Conservation (phyloP, 768 basidiomycete species). For the Tricholoma sp. region DNA sequence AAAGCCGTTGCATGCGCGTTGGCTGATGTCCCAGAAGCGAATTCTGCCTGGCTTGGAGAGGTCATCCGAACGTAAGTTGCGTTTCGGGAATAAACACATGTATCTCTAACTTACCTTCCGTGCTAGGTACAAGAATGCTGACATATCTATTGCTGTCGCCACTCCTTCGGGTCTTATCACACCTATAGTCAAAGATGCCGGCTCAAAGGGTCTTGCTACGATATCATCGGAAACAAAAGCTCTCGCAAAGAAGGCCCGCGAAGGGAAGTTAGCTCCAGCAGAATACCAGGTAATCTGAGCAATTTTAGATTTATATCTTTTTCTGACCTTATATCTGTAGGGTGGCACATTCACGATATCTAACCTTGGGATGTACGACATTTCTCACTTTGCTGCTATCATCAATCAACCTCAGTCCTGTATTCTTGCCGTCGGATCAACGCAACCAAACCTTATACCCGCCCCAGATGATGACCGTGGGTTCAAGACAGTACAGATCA, state of each 20-base stretch:
- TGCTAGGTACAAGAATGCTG: constrained; percentile 87
- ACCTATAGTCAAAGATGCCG: constrained; percentile 92
- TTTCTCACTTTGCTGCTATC: constrained; percentile 96
- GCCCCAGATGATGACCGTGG: constrained; percentile 89
- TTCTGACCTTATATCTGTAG: constrained; percentile 29
- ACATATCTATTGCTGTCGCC: constrained; percentile 95
- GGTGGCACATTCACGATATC: constrained; percentile 99
- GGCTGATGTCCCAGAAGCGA: constrained; percentile 93
- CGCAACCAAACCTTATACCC: constrained; percentile 79
- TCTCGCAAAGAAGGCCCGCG: constrained; percentile 92
- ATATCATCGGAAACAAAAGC: constrained; percentile 92
- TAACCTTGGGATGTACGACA: constrained; percentile 97
- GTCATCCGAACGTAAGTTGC: constrained; percentile 85
- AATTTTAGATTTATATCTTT: not conserved
- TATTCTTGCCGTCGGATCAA: constrained; percentile 92
- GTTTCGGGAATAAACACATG: not conserved
- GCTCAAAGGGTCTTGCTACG: constrained; percentile 85
- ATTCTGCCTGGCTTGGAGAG: constrained; percentile 97
- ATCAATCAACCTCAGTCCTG: constrained; percentile 99
- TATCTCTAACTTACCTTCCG: not conserved
- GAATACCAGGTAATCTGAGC: constrained; percentile 79
- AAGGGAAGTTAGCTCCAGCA: constrained; percentile 89
- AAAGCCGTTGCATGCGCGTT: constrained; percentile 92
- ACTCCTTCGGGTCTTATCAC: constrained; percentile 96
- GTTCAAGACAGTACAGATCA: constrained; percentile 85